A percentile compares a stretch with the other conserved stretches of the same genome.
phyloP scores from a whole-genome alignment of 2,329 filamentous ascomycete genomes.

The Macrophomina phaseolina region DNA sequence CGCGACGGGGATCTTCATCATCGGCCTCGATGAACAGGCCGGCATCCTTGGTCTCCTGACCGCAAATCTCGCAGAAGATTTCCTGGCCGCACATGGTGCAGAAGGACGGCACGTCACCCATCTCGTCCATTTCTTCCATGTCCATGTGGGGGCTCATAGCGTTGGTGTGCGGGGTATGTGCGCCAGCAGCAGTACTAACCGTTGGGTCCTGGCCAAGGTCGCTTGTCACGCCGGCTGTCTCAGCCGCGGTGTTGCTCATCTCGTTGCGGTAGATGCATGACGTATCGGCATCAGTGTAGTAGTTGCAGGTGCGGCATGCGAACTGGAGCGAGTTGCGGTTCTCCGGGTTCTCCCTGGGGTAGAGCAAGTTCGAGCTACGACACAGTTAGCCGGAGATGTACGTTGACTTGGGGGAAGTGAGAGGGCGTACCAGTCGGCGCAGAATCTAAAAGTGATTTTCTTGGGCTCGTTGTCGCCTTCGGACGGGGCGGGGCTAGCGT shows the following conservation, averaged over 20 bases:
- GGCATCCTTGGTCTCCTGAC: conserved; percentile 50
- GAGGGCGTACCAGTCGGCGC: conserved; percentile 79
- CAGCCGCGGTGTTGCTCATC: conserved; percentile 87
- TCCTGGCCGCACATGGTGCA: conserved; percentile 65
- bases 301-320: conserved; percentile 93
- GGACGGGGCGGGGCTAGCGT: conserved; percentile 36
- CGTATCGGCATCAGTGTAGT: conserved; percentile 82
- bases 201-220: conserved; percentile 98
- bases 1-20: conserved; percentile 36
- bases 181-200: conserved; percentile 68
- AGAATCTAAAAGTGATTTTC: conserved; percentile 97
- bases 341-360: conserved; percentile 90
- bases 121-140: conserved; percentile 31
- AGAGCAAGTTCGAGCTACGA: conserved; percentile 88
- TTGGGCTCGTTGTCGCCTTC: conserved; percentile 53
- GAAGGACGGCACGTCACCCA: conserved; percentile 49
- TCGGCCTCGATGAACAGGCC: conserved; percentile 53
- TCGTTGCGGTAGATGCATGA: conserved; percentile 96
- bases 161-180: conserved; percentile 26
- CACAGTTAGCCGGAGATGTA: conserved; percentile 10
- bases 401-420: conserved; percentile 6
- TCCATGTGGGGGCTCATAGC: conserved; percentile 28
- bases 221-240: conserved; percentile 95
- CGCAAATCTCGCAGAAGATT: conserved; percentile 61
- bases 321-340: conserved; percentile 82